These are phyloP conservation scores for Haberlea rhodopensis DNA, from an alignment of 257 asterid genomes.

Conservation along the genomic window DNA sequence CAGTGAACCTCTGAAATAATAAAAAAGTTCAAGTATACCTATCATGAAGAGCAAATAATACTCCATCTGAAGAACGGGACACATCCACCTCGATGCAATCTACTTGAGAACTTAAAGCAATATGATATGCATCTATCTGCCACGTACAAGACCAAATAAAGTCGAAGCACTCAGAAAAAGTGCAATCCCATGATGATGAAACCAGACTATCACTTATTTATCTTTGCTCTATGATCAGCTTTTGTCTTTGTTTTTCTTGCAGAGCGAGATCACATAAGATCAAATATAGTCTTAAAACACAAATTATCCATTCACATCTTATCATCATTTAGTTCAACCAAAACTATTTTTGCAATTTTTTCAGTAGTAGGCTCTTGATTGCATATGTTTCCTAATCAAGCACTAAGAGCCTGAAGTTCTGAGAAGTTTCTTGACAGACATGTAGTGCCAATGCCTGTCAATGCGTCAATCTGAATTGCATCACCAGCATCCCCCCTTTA, in stretches of 20 bases:
- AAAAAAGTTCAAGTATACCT: slow-evolving; percentile 48
- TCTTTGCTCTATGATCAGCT: not conserved
- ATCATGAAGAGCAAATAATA: slow-evolving; percentile 89
- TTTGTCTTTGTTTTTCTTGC: slow-evolving; percentile 14
- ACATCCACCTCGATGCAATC: slow-evolving; percentile 95
- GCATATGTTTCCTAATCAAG: no score
- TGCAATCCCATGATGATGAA: slow-evolving; percentile 17
- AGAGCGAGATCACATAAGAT: no score
- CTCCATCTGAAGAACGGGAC: slow-evolving; percentile 92
- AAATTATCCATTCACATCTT: slow-evolving; percentile 11
- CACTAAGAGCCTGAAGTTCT: no score
- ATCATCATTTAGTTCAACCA: not conserved
- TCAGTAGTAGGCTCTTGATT: no score
- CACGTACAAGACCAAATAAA: slow-evolving; percentile 18
- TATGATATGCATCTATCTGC: slow-evolving; percentile 75
- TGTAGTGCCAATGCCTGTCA: not conserved
- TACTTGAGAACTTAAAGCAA: slow-evolving; percentile 71
- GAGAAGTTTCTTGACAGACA: not conserved
- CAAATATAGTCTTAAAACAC: slow-evolving; percentile 1
- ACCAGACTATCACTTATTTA: not conserved
- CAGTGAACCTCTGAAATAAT: slow-evolving; percentile 18
- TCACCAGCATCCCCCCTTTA: not conserved
- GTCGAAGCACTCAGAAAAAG: slow-evolving; percentile 9
- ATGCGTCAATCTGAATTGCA: slow-evolving; percentile 17
- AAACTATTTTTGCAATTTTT: not conserved